Evolutionary conservation across 305 asterid genomes (phyloP).

Genomic region (Salvia sclarea): DNA sequence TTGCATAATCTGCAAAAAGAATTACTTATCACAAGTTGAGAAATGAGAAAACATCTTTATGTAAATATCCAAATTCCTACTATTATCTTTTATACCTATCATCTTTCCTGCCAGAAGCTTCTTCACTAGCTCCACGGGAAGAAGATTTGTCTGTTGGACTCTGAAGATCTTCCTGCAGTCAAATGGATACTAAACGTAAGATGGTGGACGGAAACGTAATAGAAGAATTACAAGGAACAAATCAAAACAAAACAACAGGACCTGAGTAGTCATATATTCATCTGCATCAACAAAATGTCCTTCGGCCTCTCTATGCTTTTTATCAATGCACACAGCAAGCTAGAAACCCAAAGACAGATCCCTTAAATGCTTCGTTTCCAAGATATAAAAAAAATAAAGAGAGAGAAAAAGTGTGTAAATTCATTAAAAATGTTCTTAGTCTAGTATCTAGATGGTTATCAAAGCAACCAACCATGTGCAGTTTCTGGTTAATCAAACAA

Average conservation of each 20-base stretch:
- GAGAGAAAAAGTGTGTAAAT: background rate
- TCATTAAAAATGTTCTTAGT: background rate
- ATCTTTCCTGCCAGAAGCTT: slow-evolving; percentile 37
- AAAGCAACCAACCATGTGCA: slow-evolving; percentile 76
- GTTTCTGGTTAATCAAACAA: slow-evolving; percentile 89
- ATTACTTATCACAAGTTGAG: slow-evolving; percentile 18
- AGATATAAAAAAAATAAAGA: background rate
- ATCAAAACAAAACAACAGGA: slow-evolving; percentile 39
- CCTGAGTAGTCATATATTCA: slow-evolving; percentile 40
- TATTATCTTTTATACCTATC: slow-evolving; percentile 59
- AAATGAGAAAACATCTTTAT: background rate
- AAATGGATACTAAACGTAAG: slow-evolving; percentile 25
- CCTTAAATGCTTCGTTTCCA: background rate
- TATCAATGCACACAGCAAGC: slow-evolving; percentile 83
- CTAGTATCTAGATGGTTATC: slow-evolving; percentile 15
- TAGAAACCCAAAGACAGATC: slow-evolving; percentile 40
- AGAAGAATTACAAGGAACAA: slow-evolving; percentile 32
- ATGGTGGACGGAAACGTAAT: slow-evolving; percentile 11
- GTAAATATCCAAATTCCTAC: slow-evolving; percentile 11
- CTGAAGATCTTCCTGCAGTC: slow-evolving; percentile 48
- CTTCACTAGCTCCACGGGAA: slow-evolving; percentile 43
- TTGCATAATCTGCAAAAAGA: slow-evolving; percentile 4
- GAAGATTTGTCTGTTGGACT: slow-evolving; percentile 43
- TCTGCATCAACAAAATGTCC: slow-evolving; percentile 41
- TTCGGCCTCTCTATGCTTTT: slow-evolving; percentile 50